Evolutionary conservation across 208 protist genomes (phyloP), one percentile per base, ranked within the genome.

Genomic region (Spongospora subterranea): DNA sequence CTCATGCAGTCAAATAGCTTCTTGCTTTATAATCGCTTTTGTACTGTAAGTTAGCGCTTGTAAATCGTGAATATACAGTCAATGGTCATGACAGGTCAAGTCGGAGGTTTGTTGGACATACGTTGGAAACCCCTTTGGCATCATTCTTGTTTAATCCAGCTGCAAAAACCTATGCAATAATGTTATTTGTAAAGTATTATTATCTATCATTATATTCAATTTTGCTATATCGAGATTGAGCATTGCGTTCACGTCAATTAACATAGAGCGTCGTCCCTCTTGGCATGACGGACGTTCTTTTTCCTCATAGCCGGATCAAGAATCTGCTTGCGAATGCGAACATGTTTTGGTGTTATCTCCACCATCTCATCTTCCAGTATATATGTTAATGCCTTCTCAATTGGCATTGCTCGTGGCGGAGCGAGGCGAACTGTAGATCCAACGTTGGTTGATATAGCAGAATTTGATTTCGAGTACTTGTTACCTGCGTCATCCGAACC

Each of bases 291-390:
- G 17, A n/a, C 6, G 13, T 45, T 35, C 17, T 35, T 6, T n/a
- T 43, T 82, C 17, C 71, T 6, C 6, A 43, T 6, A 43, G n/a
- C 6, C 6, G n/a, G 17, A 20, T 82, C 17, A 6, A 82, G n/a
- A n/a, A 43, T 82, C n/a, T 82, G 6, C n/a, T 82, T 82, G 13
- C 71, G 71, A 35, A 82, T 6, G n/a, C 71, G 71, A n/a, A 82
- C 35, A n/a, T 82, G 71, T 35, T 43, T 82, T 13, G 71, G 71
- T 6, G 71, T 82, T 6, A 82, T 82, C n/a, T 82, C 71, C 17
- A 82, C 71, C 71, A 82, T 82, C 71, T 82, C 71, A 43, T 82
- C 71, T 43, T 82, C 71, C 17, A 40, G 6, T 20, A 82, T 82
- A 43, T 82, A 82, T 35, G 71, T 82, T 13, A 82, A n/a, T 40